phyloP scores from a whole-genome alignment of 2,329 filamentous ascomycete species.

The Colletotrichum salicis region DNA sequence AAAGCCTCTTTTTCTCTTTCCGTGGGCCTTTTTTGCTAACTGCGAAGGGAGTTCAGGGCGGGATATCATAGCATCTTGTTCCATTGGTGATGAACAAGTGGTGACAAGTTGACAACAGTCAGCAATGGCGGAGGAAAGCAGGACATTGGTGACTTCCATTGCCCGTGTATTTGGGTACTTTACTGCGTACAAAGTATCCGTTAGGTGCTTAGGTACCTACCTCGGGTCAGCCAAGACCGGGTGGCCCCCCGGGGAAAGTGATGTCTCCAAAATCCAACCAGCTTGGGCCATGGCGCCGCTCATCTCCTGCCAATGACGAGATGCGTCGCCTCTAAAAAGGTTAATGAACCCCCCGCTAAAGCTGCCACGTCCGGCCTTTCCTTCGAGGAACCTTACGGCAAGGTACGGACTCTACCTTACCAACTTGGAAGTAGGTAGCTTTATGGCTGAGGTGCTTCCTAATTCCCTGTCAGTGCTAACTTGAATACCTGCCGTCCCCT shows the following conservation, averaged over 20 bases:
- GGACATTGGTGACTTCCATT: neutral
- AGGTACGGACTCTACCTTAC: neutral
- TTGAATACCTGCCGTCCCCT: slow-evolving; percentile 6
- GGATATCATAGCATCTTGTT: neutral
- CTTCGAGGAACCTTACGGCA: slow-evolving; percentile 6
- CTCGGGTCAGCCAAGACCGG: neutral
- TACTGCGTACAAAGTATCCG: no score
- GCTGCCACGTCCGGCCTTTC: slow-evolving; percentile 35
- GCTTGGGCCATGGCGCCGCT: slow-evolving; percentile 28
- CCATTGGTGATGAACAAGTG: neutral
- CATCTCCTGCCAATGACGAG: slow-evolving; percentile 34
- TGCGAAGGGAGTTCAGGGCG: neutral
- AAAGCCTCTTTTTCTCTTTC: neutral
- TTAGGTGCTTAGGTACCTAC: neutral
- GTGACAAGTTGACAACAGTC: neutral
- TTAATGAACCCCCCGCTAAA: slow-evolving; percentile 34
- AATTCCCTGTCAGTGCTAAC: neutral
- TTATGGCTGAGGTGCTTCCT: no score
- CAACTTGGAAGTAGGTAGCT: no score
- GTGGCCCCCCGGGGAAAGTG: neutral
- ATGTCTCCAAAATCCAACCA: neutral
- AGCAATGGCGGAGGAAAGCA: neutral
- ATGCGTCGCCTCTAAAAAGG: slow-evolving; percentile 32
- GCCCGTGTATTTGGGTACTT: no score
- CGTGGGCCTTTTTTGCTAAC: neutral